Evolutionary conservation across 495 filamentous ascomycete genomes (phyloP).

Genomic region (Choiromyces venosus): DNA sequence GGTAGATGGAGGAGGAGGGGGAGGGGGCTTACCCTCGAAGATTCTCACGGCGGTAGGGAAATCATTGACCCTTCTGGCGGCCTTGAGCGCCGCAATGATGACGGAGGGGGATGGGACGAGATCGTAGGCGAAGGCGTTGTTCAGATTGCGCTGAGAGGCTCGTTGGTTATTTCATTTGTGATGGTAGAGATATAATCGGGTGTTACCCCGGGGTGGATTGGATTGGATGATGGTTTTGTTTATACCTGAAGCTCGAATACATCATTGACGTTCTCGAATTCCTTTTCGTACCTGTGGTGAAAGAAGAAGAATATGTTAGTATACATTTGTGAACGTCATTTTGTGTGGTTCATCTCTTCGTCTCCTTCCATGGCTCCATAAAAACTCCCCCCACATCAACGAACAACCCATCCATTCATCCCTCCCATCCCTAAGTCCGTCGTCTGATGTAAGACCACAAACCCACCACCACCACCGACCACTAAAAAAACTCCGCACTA

Average conservation of each 20-base stretch:
- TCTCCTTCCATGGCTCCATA: background rate
- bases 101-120: constrained; percentile 92
- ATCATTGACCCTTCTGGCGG: constrained; percentile 94
- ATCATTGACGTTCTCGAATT: constrained; percentile 95
- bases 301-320: constrained; percentile 12
- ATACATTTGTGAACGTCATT: background rate
- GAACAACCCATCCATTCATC: too few species aligned
- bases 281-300: constrained; percentile 92
- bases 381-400: background rate
- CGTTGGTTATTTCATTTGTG: constrained; percentile 10
- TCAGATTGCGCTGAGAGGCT: constrained; percentile 81
- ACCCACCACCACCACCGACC: background rate
- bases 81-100: constrained; percentile 80
- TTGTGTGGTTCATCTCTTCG: background rate
- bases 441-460: background rate
- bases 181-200: constrained; percentile 1
- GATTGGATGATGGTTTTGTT: constrained; percentile 21
- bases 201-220: background rate
- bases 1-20: constrained; percentile 10
- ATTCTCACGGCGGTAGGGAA: constrained; percentile 95
- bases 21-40: constrained; percentile 74
- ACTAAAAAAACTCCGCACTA: background rate
- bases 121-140: constrained; percentile 99
- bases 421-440: background rate
- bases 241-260: constrained; percentile 99